Evolutionary conservation across 73 alveolate genomes (phyloP), one percentile per base, ranked within the genome.

Genomic region (Blepharisma japonicum): DNA sequence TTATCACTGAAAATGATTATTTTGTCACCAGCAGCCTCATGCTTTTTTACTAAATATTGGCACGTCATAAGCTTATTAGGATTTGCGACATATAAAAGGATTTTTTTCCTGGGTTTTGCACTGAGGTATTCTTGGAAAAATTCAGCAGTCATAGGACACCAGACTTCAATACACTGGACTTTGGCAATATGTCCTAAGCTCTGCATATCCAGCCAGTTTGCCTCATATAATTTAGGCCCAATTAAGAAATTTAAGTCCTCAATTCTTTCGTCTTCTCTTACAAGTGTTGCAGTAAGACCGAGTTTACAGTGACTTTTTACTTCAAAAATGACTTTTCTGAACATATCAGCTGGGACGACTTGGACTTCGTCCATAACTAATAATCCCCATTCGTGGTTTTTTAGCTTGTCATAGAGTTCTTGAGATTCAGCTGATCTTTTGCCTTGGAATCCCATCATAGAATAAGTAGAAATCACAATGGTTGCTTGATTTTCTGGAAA

Each of bases 141-240:
- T 27, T 80, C 93, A 18, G 94, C 90, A 38, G 97, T 87, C 99
- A 94, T 94, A 55, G 95, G 98, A 66, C 99, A 87, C 96, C 98
- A 90, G 6, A 92, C 93, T 83, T 94, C 98, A 7, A 90, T 79
- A 78, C 99, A 94, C 77, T 92, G 85, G 18, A 48, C 98, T 78
- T 96, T 85, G n/a, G 98, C 98, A 48, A 95, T 81, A 84, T 46
- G 89, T 51, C 97, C 97, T 32, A 81, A 79, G 23, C 82, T 92
- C 89, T 96, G 96, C 47, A 96, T 83, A 79, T 96, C 98, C 42
- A 92, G 89, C 99, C 99, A 96, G 82, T 95, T 96, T 51, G 99
- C 99, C 78, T 96, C 99, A 84, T 96, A 96, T 42, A 93, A 92
- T 77, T 96, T 96, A 21, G 99, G 99, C 8, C 99, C 99, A 46